Base-by-base conservation (phyloP, 75 land plant species). In the Sequoiadendron giganteum region DNA sequence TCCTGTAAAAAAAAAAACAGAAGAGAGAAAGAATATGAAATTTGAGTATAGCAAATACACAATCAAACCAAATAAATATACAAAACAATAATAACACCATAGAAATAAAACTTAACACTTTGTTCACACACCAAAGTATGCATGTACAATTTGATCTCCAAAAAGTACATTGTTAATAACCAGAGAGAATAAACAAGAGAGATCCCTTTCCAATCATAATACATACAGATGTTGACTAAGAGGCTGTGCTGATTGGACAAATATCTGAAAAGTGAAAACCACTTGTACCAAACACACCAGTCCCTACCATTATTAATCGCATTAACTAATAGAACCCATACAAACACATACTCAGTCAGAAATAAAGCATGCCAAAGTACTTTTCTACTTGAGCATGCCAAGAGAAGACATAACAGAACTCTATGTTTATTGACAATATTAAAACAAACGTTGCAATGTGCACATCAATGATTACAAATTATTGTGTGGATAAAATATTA, bases 1-100 rank as follows among this genome's bases (percentile, higher is more conserved):
- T 97, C 86, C 98, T 97, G 93, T 30, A 78, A 38, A 79, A 36
- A 77, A 52, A 25, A 73, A 34, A 87, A 87, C 16, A 45, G 4
- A 42, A 81, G 25, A 10, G 9, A 45, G 47, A 28, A 83, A 7
- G 28, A 7, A 65, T 25, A 25, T 30, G n/a, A 25, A 65, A 65
- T 65, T 61, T 65, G 70, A 65, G 70, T 28, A 65, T 65, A 65
- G n/a, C 70, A 56, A 18, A 5, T 19, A 65, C 70, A 5, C 70
- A 65, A 65, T 28, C n/a, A 65, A 65, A 65, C 70, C 70, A 65
- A 1, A 65, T 65, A 65, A 65, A 65, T 25, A 25, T 65, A 25
- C 9, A 21, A 25, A 25, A 25, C n/a, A 65, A 4, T 65, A 65
- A 28, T 65, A 6, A 65, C 28, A 65, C n/a, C 28, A 65, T 65